Evolutionary conservation across 305 asterid species (phyloP).

Genomic region (Stenogyne calaminthoides): DNA sequence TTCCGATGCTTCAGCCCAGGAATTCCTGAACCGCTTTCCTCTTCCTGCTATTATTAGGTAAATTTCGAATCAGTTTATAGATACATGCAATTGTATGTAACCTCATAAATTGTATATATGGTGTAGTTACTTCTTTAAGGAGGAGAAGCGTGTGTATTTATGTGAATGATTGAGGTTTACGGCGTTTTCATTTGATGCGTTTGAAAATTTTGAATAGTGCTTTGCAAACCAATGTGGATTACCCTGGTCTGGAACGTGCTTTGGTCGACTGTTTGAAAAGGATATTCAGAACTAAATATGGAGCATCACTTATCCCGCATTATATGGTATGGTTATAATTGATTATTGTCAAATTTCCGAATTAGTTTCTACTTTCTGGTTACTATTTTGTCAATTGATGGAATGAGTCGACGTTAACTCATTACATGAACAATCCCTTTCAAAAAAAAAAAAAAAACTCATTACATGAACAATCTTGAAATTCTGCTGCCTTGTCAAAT

Average conservation of each 20-base stretch:
- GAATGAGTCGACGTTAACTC: not conserved
- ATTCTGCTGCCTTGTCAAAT: conserved; percentile 9
- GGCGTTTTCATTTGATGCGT: not conserved
- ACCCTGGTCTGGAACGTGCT: conserved; percentile 76
- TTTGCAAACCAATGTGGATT: conserved; percentile 70
- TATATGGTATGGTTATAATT: conserved; percentile 60
- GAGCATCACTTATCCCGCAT: conserved; percentile 90
- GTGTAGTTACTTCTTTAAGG: not conserved
- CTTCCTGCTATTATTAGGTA: conserved; percentile 83
- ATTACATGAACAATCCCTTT: not conserved
- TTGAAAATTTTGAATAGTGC: conserved; percentile 47
- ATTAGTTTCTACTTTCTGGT: not conserved
- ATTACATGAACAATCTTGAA: conserved; percentile 11
- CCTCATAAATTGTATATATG: not conserved
- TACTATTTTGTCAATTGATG: conserved; percentile 12
- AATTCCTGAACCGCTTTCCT: conserved; percentile 78
- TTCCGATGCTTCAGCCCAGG: conserved; percentile 73
- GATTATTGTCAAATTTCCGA: not conserved
- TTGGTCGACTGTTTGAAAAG: conserved; percentile 75
- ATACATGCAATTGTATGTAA: conserved; percentile 4
- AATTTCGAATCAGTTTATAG: conserved; percentile 9
- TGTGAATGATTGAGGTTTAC: conserved; percentile 17
- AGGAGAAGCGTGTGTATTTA: not conserved
- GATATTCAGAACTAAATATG: conserved; percentile 80
- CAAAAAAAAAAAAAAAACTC: too few relatives aligned